phyloP scores from a whole-genome alignment of 768 basidiomycete species.

The Phaffia tasmanica region DNA sequence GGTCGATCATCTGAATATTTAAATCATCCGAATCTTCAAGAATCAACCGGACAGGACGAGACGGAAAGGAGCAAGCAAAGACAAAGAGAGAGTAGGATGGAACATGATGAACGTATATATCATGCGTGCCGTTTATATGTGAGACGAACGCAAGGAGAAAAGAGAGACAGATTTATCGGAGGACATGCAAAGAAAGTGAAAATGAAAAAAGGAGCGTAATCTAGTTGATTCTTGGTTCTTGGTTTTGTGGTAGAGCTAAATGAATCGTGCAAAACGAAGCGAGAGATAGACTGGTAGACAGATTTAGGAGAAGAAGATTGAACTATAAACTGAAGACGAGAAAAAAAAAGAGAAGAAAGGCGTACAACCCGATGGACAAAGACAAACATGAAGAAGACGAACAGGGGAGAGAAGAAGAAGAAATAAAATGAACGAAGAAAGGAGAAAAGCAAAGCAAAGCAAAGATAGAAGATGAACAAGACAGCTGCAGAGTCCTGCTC shows the following conservation, averaged over 20 bases:
- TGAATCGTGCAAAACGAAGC: no score
- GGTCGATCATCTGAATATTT: no score
- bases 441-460: neutral
- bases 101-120: neutral
- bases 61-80: neutral
- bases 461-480: neutral
- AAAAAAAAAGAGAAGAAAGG: neutral
- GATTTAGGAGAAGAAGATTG: neutral
- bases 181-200: neutral
- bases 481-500: neutral
- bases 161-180: neutral
- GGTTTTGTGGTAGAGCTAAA: neutral
- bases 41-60: neutral
- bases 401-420: neutral
- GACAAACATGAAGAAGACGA: neutral
- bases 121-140: no score
- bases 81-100: neutral
- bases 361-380: neutral
- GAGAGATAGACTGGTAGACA: neutral
- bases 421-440: neutral
- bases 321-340: neutral
- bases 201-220: neutral
- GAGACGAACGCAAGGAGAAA: neutral
- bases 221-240: neutral
- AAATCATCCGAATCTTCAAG: no score